phyloP scores from a whole-genome alignment of 257 asterid species.

The Anisodus tanguticus region DNA sequence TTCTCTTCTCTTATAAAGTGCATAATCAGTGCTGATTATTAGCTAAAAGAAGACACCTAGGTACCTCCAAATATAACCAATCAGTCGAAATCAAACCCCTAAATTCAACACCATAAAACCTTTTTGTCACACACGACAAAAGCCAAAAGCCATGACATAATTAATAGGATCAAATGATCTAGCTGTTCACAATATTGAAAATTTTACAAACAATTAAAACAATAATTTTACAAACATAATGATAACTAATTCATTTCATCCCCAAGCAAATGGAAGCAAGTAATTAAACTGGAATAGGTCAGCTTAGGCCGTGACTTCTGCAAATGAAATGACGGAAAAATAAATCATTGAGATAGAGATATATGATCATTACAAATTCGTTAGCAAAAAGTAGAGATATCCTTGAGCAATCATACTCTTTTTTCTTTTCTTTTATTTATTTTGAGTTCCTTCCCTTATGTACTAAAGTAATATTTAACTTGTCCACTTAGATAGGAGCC shows the following conservation, averaged over 20 bases:
- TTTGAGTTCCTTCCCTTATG: neutral
- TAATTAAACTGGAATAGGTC: slow-evolving; percentile 9
- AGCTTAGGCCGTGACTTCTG: slow-evolving; percentile 21
- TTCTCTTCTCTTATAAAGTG: neutral
- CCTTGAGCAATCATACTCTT: neutral
- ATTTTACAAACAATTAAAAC: slow-evolving; percentile 18
- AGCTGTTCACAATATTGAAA: slow-evolving; percentile 15
- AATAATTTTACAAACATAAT: slow-evolving; percentile 24
- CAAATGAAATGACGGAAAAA: neutral
- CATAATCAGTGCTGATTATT: neutral
- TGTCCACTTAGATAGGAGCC: neutral
- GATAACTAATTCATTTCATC: slow-evolving; percentile 11
- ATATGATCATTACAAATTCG: neutral
- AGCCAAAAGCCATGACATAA: slow-evolving; percentile 18
- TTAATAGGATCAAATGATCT: slow-evolving; percentile 24
- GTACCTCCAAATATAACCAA: slow-evolving; percentile 16
- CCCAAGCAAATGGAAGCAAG: slow-evolving; percentile 21
- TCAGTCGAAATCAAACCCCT: slow-evolving; percentile 6
- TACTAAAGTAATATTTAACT: neutral
- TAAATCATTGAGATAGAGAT: neutral
- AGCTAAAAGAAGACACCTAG: neutral
- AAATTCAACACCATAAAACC: slow-evolving; percentile 11
- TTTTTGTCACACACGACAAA: slow-evolving; percentile 26
- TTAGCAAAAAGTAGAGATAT: neutral
- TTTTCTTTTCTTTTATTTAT: neutral